A percentile compares a stretch with the other conserved stretches of the same genome.
Conservation (phyloP, 192 early-diverging fungal genomes). For the Gryganskiella cystojenkinii region DNA sequence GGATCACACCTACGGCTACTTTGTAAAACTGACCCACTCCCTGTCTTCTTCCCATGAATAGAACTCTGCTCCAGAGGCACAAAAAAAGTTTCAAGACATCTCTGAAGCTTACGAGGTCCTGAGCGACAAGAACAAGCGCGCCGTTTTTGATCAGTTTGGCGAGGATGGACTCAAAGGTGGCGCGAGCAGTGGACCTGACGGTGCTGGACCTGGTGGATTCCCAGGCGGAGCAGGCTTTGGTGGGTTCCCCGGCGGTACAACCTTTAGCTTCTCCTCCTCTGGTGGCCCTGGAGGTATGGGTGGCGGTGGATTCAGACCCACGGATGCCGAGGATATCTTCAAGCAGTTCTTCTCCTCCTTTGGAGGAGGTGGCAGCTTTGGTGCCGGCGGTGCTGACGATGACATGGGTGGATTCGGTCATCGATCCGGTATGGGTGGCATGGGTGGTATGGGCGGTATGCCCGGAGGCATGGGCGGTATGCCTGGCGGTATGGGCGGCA, state of each 20-base stretch:
- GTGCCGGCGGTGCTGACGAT: constrained; percentile 57
- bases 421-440: constrained; percentile 51
- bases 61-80: constrained; percentile 57
- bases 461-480: constrained; percentile 11
- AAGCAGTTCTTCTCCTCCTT: constrained; percentile 80
- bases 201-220: constrained; percentile 62
- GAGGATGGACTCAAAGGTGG: constrained; percentile 92
- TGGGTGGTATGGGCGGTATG: constrained; percentile 7
- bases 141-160: constrained; percentile 94
- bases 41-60: background rate
- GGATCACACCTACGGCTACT: too few species aligned
- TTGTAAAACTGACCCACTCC: background rate
- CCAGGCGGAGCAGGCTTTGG: constrained; percentile 54
- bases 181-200: constrained; percentile 26
- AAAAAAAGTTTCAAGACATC: constrained; percentile 95
- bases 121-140: constrained; percentile 90
- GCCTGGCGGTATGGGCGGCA: constrained; percentile 11
- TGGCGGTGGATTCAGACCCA: constrained; percentile 68
- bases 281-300: constrained; percentile 40
- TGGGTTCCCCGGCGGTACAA: constrained; percentile 68
- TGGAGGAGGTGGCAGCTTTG: constrained; percentile 51
- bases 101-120: constrained; percentile 97
- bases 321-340: constrained; percentile 93
- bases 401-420: constrained; percentile 50
- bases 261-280: constrained; percentile 74